Evolutionary conservation across 2,329 filamentous ascomycete species (phyloP).

Genomic region (Hymenoscyphus occultus): DNA sequence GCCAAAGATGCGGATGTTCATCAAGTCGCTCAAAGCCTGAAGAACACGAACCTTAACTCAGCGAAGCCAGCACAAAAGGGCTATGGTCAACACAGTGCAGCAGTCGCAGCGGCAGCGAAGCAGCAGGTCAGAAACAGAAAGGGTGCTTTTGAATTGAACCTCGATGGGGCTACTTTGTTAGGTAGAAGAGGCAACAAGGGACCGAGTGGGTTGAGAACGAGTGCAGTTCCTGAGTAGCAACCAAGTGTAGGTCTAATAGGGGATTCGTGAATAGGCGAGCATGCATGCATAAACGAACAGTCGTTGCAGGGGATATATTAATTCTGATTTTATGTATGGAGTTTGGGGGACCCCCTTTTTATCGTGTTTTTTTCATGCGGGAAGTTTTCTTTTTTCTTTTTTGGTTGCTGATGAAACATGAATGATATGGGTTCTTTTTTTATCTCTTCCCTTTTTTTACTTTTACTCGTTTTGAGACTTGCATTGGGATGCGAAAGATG

Average conservation of each 20-base stretch:
- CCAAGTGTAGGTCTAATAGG: background rate
- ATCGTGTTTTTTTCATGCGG: background rate
- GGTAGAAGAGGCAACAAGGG: slow-evolving; percentile 62
- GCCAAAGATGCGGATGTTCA: slow-evolving; percentile 57
- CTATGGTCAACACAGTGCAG: slow-evolving; percentile 85
- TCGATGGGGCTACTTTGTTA: slow-evolving; percentile 86
- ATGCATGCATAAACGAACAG: background rate
- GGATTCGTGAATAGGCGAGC: background rate
- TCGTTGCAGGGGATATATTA: background rate
- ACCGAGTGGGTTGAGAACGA: slow-evolving; percentile 33
- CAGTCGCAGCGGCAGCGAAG: slow-evolving; percentile 79
- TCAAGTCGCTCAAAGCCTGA: slow-evolving; percentile 82
- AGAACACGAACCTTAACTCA: slow-evolving; percentile 72
- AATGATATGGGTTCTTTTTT: background rate
- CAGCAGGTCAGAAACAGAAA: slow-evolving; percentile 71
- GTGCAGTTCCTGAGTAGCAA: slow-evolving; percentile 24
- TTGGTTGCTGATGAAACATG: background rate
- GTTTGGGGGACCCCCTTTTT: background rate
- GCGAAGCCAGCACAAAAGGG: slow-evolving; percentile 56
- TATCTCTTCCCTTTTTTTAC: background rate
- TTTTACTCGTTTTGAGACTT: background rate
- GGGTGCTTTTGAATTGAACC: slow-evolving; percentile 85
- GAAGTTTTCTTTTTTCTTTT: background rate
- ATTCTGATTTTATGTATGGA: background rate
- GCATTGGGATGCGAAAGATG: background rate